Evolutionary conservation across 1,284 basidiomycete species (phyloP).

Genomic region (Fomitiporia mediterranea): DNA sequence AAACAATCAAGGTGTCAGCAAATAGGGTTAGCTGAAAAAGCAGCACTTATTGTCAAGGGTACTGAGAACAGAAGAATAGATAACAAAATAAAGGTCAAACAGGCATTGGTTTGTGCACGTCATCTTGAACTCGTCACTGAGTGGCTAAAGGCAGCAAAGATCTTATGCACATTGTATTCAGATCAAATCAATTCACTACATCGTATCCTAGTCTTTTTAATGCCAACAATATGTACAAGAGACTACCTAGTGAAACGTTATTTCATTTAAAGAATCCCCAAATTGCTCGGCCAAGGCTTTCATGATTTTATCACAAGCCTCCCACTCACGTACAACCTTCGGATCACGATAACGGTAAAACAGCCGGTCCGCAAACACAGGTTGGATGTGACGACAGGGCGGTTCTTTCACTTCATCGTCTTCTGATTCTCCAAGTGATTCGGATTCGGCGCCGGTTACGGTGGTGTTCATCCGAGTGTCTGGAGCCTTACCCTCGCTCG

Average conservation of each 20-base stretch:
- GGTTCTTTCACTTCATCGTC: conserved; percentile 10
- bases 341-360: conserved; percentile 19
- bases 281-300: conserved; percentile 3
- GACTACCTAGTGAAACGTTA: not conserved
- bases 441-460: not conserved
- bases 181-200: too few species aligned
- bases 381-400: conserved; percentile 15
- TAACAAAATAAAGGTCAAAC: too few species aligned
- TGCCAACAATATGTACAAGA: not conserved
- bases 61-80: too few species aligned
- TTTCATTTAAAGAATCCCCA: not conserved
- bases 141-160: too few species aligned
- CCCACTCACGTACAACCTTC: conserved; percentile 15
- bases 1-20: too few species aligned
- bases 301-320: conserved; percentile 9
- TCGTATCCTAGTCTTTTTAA: too few species aligned
- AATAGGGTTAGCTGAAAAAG: too few species aligned
- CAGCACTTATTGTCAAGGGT: too few species aligned
- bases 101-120: too few species aligned
- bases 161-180: too few species aligned
- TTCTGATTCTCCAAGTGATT: conserved; percentile 8
- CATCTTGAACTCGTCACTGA: too few species aligned
- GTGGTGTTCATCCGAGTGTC: not conserved
- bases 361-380: conserved; percentile 13
- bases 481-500: too few species aligned